Percentiles rank a stretch among this genome's conserved stretches.
These are phyloP conservation scores for Phytophthora fragariaefolia DNA, from an alignment of 352 stramenopile species.

Conservation along the genomic window DNA sequence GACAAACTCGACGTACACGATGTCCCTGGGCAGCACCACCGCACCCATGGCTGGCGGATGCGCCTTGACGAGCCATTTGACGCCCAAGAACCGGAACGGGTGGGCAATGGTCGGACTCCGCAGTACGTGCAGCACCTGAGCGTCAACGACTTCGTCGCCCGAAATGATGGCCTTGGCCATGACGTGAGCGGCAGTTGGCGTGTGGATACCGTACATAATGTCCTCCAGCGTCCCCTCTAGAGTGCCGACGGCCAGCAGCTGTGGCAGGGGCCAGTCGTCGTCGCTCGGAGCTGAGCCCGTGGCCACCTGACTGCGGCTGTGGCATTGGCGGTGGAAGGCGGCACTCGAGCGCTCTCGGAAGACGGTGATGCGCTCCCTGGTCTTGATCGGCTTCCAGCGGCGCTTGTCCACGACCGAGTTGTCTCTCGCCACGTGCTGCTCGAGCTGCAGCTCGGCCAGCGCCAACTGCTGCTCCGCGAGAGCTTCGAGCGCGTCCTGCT, in stretches of 20 bases:
- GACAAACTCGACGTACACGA: constrained; percentile 42
- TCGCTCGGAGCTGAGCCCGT: constrained; percentile 9
- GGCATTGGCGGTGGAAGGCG: constrained; percentile 28
- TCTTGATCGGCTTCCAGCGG: constrained; percentile 63
- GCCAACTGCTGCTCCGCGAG: constrained; percentile 38
- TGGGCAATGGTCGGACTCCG: constrained; percentile 42
- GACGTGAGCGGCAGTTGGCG: constrained; percentile 43
- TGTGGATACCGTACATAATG: constrained; percentile 62
- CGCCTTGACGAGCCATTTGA: constrained; percentile 61
- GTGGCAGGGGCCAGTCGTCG: constrained; percentile 35
- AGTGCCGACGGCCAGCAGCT: constrained; percentile 38
- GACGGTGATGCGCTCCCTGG: constrained; percentile 52
- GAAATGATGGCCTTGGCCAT: constrained; percentile 46
- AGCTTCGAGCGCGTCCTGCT: constrained; percentile 35
- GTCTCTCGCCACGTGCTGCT: constrained; percentile 34
- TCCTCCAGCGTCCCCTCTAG: constrained; percentile 50
- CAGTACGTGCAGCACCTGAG: constrained; percentile 46
- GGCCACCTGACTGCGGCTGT: constrained; percentile 18
- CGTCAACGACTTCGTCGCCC: constrained; percentile 51
- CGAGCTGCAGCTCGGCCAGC: constrained; percentile 36
- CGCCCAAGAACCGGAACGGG: constrained; percentile 57
- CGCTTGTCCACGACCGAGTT: constrained; percentile 35
- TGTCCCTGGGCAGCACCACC: constrained; percentile 40
- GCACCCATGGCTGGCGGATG: constrained; percentile 27
- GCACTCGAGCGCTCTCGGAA: constrained; percentile 46